phyloP scores from a whole-genome alignment of 2,329 filamentous ascomycete genomes.

The Paraphoma sp. region DNA sequence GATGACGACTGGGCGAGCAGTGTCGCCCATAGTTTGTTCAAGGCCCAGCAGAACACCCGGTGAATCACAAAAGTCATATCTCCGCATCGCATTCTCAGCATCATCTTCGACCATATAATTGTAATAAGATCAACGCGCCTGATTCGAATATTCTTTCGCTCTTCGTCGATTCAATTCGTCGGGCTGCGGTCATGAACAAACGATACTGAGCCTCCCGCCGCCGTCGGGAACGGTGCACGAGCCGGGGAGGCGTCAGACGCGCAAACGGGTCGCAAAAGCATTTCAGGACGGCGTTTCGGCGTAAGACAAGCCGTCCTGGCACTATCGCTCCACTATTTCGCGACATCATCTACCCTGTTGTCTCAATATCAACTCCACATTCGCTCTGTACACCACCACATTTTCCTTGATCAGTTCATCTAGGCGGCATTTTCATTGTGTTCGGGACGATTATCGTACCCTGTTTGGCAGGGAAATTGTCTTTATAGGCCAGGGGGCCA shows the following conservation, averaged over 20 bases:
- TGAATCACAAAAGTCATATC: slow-evolving; percentile 24
- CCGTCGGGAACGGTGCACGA: slow-evolving; percentile 48
- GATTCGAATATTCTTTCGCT: slow-evolving; percentile 30
- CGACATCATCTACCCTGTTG: slow-evolving; percentile 20
- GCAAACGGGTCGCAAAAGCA: slow-evolving; percentile 31
- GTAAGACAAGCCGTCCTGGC: slow-evolving; percentile 27
- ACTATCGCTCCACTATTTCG: slow-evolving; percentile 33
- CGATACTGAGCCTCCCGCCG: slow-evolving; percentile 36
- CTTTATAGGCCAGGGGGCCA: slow-evolving; percentile 7
- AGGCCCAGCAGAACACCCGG: slow-evolving; percentile 47
- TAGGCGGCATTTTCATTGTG: slow-evolving; percentile 32
- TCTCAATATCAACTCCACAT: slow-evolving; percentile 25
- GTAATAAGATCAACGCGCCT: slow-evolving; percentile 40
- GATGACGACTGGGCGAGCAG: slow-evolving; percentile 90
- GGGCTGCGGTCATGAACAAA: slow-evolving; percentile 38
- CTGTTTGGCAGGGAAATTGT: slow-evolving; percentile 22
- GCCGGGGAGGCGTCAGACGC: slow-evolving; percentile 30
- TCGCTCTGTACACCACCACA: slow-evolving; percentile 29
- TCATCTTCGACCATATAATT: slow-evolving; percentile 38
- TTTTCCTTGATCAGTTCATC: slow-evolving; percentile 28
- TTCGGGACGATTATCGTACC: slow-evolving; percentile 18
- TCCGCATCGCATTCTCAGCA: slow-evolving; percentile 34
- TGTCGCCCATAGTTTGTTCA: slow-evolving; percentile 73
- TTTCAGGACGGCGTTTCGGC: slow-evolving; percentile 40
- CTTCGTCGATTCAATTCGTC: slow-evolving; percentile 35